These are phyloP conservation scores for Vitis hybrid DNA, from an alignment of 177 flowering plant genomes.

Conservation along the genomic window DNA sequence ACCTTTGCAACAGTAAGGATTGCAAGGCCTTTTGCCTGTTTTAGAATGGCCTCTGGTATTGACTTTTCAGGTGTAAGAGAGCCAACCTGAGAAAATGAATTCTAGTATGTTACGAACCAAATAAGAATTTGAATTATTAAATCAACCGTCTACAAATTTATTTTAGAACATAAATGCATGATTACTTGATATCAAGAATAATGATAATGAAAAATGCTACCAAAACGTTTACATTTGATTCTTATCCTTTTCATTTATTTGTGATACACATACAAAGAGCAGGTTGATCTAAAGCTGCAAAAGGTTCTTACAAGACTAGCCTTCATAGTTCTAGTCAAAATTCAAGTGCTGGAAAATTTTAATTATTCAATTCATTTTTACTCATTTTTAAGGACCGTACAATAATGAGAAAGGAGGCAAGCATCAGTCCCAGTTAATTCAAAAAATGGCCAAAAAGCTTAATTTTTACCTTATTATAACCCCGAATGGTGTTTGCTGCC, in stretches of 20 bases:
- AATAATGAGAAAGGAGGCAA: no score
- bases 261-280: not conserved
- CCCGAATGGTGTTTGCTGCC: constrained; percentile 77
- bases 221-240: not conserved
- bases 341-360: no score
- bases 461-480: constrained; percentile 59
- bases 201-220: not conserved
- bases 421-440: no score
- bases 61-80: constrained; percentile 63
- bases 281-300: no score
- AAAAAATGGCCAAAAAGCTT: not conserved
- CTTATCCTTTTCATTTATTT: not conserved
- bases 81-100: constrained; percentile 53
- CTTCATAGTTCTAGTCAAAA: no score
- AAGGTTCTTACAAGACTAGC: no score
- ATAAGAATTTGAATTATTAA: not conserved
- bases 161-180: not conserved
- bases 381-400: no score
- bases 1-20: constrained; percentile 82
- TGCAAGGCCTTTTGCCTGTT: constrained; percentile 90
- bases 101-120: not conserved
- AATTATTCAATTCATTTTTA: no score
- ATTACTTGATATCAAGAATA: not conserved
- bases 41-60: constrained; percentile 76
- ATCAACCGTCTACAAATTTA: not conserved